Percentiles rank a stretch among this genome's conserved stretches.
Evolutionary conservation across 2,329 filamentous ascomycete species (phyloP).

Genomic region (Phoma herbarum): DNA sequence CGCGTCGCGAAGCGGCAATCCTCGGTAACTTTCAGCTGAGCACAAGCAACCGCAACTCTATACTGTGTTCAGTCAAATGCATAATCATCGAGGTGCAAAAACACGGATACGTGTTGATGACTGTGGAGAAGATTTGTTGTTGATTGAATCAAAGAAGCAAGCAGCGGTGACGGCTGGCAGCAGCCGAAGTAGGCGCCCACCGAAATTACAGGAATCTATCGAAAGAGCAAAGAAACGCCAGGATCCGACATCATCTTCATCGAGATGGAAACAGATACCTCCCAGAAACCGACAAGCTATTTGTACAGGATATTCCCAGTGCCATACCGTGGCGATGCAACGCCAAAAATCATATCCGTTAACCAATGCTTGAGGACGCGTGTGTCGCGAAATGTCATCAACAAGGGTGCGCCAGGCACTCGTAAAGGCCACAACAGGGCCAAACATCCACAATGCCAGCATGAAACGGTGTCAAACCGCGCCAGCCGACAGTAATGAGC

Average conservation of each 20-base stretch:
- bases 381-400: slow-evolving; percentile 24
- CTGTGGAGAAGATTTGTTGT: background rate
- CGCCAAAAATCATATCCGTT: slow-evolving; percentile 31
- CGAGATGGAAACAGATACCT: slow-evolving; percentile 17
- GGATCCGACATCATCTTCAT: slow-evolving; percentile 19
- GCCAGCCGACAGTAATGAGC: slow-evolving; percentile 2
- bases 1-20: slow-evolving; percentile 13
- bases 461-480: slow-evolving; percentile 12
- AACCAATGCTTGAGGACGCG: slow-evolving; percentile 26
- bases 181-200: slow-evolving; percentile 13
- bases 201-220: slow-evolving; percentile 12
- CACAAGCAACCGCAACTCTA: background rate
- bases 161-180: slow-evolving; percentile 7
- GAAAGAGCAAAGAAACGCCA: slow-evolving; percentile 16
- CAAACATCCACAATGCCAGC: slow-evolving; percentile 8
- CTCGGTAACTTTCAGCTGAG: background rate
- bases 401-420: slow-evolving; percentile 28
- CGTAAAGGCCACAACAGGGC: slow-evolving; percentile 18
- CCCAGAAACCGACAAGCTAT: slow-evolving; percentile 27
- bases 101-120: background rate
- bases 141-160: background rate
- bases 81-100: background rate
- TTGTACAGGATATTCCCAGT: slow-evolving; percentile 50
- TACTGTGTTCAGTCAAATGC: background rate
- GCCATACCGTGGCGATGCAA: slow-evolving; percentile 30